Evolutionary conservation across 345 rosid species (phyloP), one percentile per base, ranked within the genome.

Genomic region (Anastatica hierochuntica): DNA sequence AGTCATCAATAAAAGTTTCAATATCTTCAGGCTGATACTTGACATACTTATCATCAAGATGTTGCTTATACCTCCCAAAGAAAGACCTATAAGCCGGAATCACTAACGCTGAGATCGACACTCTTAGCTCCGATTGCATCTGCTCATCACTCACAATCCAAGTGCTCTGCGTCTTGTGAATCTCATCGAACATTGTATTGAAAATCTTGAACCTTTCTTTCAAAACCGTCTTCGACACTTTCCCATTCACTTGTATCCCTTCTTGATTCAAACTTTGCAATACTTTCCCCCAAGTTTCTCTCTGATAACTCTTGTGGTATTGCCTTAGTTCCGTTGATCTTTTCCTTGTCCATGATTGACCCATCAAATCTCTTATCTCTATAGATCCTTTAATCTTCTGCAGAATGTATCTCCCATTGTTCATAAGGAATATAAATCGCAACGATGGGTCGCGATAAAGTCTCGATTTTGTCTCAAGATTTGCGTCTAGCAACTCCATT

Each of bases 121-220:
- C 81, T 69, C 95, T 56, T 1, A 87, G 85, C 86, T 90, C 98
- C 1, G 92, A 84, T 49, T 87, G 87, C 23, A 90, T 76, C 70
- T 87, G 96, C 59, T 80, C 89, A 43, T 90, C 95, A 20, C 81
- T 74, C 43, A 87, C 95, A 23, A 90, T 79, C 98, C 98, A 90
- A 3, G 86, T 53, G 43, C 81, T 79, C 62, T 90, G 96, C 33
- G 90, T 80, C 81, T 64, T 79, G 60, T 80, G 89, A 34, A 90
- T 87, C 68, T 90, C 98, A 13, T 90, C 98, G 36, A 90, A 84
- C 87, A 76, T 1, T 11, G 71, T 7, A 52, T 79, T 87, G 53
- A 90, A 90, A 45, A 60, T 70, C 76, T 87, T 84, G 56, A 87
- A 87, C 70, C 81, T 74, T 60, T 90, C 95, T 58, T 87, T 90